Conservation (phyloP, 2,329 filamentous ascomycete species). For the Epichloe amarillans region DNA sequence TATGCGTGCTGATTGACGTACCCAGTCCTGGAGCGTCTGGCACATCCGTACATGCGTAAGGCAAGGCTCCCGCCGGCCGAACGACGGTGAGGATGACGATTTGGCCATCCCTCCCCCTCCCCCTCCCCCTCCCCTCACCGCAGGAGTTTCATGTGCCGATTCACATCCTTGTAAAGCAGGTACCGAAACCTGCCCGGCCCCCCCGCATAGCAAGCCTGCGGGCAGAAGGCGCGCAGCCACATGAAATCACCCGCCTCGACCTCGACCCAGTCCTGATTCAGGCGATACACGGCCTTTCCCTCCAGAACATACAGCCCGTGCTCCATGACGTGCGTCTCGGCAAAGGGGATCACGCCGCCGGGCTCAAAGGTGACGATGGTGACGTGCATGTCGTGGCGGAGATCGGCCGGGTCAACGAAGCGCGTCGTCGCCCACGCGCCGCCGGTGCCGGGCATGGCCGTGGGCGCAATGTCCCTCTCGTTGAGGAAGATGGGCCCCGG, state of each 20-base stretch:
- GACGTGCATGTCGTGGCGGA: constrained; percentile 6
- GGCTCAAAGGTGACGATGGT: constrained; percentile 4
- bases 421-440: constrained; percentile 5
- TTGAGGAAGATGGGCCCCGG: neutral
- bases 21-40: too few species aligned
- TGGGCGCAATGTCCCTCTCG: constrained; percentile 1
- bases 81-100: too few species aligned
- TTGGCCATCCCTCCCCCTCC: too few species aligned
- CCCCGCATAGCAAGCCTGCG: constrained; percentile 6
- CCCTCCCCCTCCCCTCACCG: neutral
- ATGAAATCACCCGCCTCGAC: constrained; percentile 6
- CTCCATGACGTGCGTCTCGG: constrained; percentile 7
- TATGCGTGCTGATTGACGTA: too few species aligned
- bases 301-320: constrained; percentile 5
- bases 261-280: constrained; percentile 6
- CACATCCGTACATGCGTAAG: too few species aligned
- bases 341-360: constrained; percentile 5
- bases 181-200: constrained; percentile 5
- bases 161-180: constrained; percentile 6
- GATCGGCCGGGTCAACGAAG: constrained; percentile 4
- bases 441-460: constrained; percentile 1
- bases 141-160: constrained; percentile 4
- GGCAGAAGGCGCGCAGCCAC: constrained; percentile 6
- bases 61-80: too few species aligned
- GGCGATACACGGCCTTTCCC: constrained; percentile 5